Evolutionary conservation across 2,329 filamentous ascomycete species (phyloP), one percentile per base, ranked within the genome.

Genomic region (Fusarium concolor): DNA sequence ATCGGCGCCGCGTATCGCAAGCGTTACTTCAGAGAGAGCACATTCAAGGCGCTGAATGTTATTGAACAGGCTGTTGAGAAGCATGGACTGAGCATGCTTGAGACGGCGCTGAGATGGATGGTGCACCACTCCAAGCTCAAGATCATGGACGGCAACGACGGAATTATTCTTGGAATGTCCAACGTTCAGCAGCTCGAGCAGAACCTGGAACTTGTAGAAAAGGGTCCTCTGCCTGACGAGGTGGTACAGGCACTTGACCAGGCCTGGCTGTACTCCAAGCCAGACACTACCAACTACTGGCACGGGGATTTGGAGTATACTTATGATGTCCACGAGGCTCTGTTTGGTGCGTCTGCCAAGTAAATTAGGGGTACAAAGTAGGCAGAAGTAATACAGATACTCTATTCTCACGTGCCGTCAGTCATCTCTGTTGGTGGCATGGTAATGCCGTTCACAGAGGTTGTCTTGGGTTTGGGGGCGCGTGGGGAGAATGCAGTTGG

Each of bases 221-320:
- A 88, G 85, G 90, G 92, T 0, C 92, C 92, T 2, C 80, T 96
- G 66, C 92, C 92, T 0, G 87, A 92, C 14, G 92, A 93, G 26
- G 90, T 96, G 17, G 85, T 96, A 11, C 79, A 89, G 75, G 89
- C 87, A 14, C 81, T 97, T 59, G 92, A 97, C 71, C 82, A 92
- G 78, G 93, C 92, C 5, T 97, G 94, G 93, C 67, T 84, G 71
- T 81, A 90, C n/a, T 82, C 86, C 14, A 94, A 93, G 81, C 76
- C 79, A 3, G 84, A 87, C 33, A 81, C 82, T 11, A 65, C 81
- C 10, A 79, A 81, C 49, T 88, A 87, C 71, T 88, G 85, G 84
- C 85, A 87, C 70, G 80, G 82, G 54, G 88, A 91, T 49, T 77
- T 92, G 54, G 84, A 86, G 76, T 92, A 92, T 71, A 85, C 83